These are phyloP conservation scores for Coelastrella sp. DNA, from an alignment of 139 green algal species.

Conservation along the genomic window DNA sequence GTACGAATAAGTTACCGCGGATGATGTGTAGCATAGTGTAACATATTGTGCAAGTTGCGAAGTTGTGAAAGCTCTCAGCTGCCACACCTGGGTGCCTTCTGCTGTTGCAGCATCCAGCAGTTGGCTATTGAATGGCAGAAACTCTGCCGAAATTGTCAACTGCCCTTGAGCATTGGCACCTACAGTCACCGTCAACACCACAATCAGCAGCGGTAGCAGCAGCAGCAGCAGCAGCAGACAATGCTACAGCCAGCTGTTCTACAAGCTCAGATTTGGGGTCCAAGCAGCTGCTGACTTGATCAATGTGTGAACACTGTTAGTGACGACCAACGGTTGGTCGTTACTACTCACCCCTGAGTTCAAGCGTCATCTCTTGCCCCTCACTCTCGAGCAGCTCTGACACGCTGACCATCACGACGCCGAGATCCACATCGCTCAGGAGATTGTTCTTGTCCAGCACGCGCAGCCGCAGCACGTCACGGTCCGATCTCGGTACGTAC, in stretches of 20 bases:
- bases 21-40: no score
- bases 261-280: not conserved
- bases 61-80: no score
- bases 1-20: no score
- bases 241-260: not conserved
- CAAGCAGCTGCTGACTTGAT: not conserved
- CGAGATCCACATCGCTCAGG: slow-evolving; percentile 68
- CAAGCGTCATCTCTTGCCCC: slow-evolving; percentile 43
- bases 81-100: slow-evolving; percentile 22
- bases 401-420: slow-evolving; percentile 54
- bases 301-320: not conserved
- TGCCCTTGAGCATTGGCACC: slow-evolving; percentile 48
- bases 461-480: slow-evolving; percentile 52
- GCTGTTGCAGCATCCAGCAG: slow-evolving; percentile 27
- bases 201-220: not conserved
- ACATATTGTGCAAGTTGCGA: no score
- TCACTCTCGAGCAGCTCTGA: slow-evolving; percentile 12
- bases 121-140: slow-evolving; percentile 46
- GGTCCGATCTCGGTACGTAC: slow-evolving; percentile 54
- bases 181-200: not conserved
- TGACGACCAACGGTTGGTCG: not conserved
- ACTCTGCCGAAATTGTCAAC: slow-evolving; percentile 8
- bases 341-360: slow-evolving; percentile 50
- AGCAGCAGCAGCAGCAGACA: not conserved
- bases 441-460: slow-evolving; percentile 65